Base-by-base conservation (phyloP, 352 stramenopile species). In the Phytophthora sp. region DNA sequence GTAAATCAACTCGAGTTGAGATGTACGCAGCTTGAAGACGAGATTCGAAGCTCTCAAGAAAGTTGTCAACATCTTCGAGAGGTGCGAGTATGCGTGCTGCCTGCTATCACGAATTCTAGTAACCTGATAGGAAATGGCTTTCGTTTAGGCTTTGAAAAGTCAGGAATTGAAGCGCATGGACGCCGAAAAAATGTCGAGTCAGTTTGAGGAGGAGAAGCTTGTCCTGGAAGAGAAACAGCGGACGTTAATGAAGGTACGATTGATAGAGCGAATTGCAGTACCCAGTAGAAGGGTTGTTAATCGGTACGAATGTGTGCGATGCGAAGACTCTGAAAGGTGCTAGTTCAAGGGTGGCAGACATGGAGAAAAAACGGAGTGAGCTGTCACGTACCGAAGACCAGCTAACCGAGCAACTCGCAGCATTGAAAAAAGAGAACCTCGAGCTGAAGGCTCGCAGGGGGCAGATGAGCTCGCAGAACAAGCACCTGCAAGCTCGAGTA, bases 391-490 rank as follows among this genome's bases (percentile, higher is more conserved):
- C 51, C 1, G 81, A 92, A 42, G 63, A 79, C 2, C 50, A 82
- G 12, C 49, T 90, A 3, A 77, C 58, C 2, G 53, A 71, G 23
- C 71, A 90, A 23, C 54, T 91, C 18, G 63, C 49, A 47, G 57
- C 74, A 31, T 46, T 87, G 3, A 73, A 82, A 50, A 82, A 74
- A 18, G 79, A 91, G 36, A 89, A 86, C 27, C 51, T 82, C 15
- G 82, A 93, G 33, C 65, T 90, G 13, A 82, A 84, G 30, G 66
- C 71, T 15, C 73, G 71, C 5, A 74, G 68, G 7, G 51, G 41
- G 1, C 80, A 91, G 31, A 65, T 80, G 9, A 63, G 46, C 16
- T 47, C 79, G 1, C 78, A 90, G 27, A 65, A 45, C n/a, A 91
- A 91, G 35, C 65, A 84, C 12, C 39, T 84, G 21, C 80, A 88